Base-by-base conservation (phyloP, 495 filamentous ascomycete genomes). In the Pyrenula massariospora region DNA sequence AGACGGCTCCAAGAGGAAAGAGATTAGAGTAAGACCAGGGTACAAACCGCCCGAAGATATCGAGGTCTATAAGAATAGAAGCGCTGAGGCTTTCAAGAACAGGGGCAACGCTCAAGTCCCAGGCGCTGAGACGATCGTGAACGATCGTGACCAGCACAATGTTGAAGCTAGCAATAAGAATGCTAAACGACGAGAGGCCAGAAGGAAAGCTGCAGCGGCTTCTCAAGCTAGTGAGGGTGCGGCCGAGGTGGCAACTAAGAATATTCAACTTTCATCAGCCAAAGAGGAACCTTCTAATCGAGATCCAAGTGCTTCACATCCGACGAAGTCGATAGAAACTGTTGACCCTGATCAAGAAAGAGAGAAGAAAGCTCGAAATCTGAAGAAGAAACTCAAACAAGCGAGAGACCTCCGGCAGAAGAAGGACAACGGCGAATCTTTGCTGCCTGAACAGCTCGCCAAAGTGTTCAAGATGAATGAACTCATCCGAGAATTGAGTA, bases 381-480 rank as follows among this genome's bases (percentile, higher is more conserved):
- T 99, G n/a, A 88, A 86, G 71, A 99, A 99, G 75, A 99, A 97
- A 67, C 78, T 99, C 42, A 82, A 87, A 57, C 94, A 97, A 67
- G 93, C 93, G 1, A 85, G 85, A 59, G 93, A 97, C 1, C 73
- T 99, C 48, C 85, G 87, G 63, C 85, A 84, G 62, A 96, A 95
- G 76, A 95, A 96, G 70, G 87, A 95, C 22, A 80, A 83, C 42
- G 94, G 93, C 22, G 85, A 86, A 59, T 73, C 77, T 0, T 68
- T 99, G 59, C 73, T 95, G 12, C 94, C 94, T 0, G 94, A 99
- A 70, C 94, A 99, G 73, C 84, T 97, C 54, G 91, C 90, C 58
- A 99, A 99, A 73, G 86, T 99, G 50, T 93, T 95, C 64, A 95
- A 91, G 70, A 94, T 99, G 64, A 87, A 89, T 53, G 93, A 96